A percentile compares a stretch with the other conserved stretches of the same genome.
Evolutionary conservation across 495 filamentous ascomycete species (phyloP).

Genomic region (Cercophora sp.): DNA sequence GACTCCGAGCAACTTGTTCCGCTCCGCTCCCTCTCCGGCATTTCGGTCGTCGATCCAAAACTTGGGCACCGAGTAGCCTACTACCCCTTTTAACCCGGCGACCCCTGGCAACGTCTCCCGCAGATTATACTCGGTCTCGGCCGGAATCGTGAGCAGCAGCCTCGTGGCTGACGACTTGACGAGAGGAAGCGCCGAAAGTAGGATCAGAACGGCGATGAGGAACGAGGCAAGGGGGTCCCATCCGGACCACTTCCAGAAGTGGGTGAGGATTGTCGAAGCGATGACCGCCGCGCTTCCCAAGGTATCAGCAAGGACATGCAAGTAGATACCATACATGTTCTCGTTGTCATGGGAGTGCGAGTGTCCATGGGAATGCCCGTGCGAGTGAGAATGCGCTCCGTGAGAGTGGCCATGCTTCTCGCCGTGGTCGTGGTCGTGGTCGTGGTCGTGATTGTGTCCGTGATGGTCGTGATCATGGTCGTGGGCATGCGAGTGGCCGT

Average conservation of each 20-base stretch:
- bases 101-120: constrained; percentile 82
- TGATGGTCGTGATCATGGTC: constrained; percentile 46
- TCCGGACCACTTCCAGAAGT: constrained; percentile 83
- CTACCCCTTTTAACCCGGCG: constrained; percentile 75
- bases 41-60: constrained; percentile 88
- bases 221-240: constrained; percentile 95
- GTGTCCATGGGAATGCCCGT: constrained; percentile 26
- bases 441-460: constrained; percentile 54
- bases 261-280: constrained; percentile 80
- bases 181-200: constrained; percentile 80
- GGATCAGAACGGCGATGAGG: constrained; percentile 89
- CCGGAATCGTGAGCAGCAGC: constrained; percentile 78
- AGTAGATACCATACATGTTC: constrained; percentile 98
- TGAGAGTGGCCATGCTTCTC: constrained; percentile 24
- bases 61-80: constrained; percentile 78
- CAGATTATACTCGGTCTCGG: constrained; percentile 81
- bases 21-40: constrained; percentile 31
- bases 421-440: constrained; percentile 35
- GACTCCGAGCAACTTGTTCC: constrained; percentile 62
- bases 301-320: constrained; percentile 93
- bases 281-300: constrained; percentile 93
- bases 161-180: constrained; percentile 79
- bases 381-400: constrained; percentile 22
- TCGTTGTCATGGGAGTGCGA: constrained; percentile 75
- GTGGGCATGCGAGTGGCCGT: constrained; percentile 25